Conservation (phyloP, 2,329 filamentous ascomycete genomes). For the Fusarium sp. region DNA sequence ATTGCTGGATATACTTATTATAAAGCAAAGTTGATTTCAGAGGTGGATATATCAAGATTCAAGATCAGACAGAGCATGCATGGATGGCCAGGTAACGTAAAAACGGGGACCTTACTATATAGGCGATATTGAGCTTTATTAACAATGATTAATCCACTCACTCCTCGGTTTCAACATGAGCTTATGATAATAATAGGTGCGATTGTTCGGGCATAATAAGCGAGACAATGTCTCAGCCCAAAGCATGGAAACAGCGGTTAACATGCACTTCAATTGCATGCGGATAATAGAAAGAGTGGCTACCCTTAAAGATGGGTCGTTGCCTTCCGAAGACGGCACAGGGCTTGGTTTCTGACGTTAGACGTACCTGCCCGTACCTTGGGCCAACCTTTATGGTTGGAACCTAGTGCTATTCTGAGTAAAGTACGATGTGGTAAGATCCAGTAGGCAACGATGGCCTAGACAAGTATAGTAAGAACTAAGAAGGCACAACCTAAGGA, state of each 20-base stretch:
- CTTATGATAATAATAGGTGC: background rate
- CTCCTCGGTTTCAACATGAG: too few relatives aligned
- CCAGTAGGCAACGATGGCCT: constrained; percentile 16
- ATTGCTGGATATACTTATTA: background rate
- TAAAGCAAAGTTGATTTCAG: background rate
- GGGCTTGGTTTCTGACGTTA: constrained; percentile 30
- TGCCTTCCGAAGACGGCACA: constrained; percentile 40
- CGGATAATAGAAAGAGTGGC: constrained; percentile 21
- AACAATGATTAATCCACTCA: background rate
- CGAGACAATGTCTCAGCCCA: constrained; percentile 27
- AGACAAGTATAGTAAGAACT: constrained; percentile 11
- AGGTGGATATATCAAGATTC: constrained; percentile 26
- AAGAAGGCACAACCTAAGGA: constrained; percentile 15
- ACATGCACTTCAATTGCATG: constrained; percentile 24
- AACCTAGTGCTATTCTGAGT: constrained; percentile 24
- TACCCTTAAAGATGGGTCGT: constrained; percentile 27
- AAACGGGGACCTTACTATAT: background rate
- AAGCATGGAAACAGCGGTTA: constrained; percentile 17
- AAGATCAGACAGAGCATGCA: background rate
- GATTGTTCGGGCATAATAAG: constrained; percentile 6
- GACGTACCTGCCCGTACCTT: constrained; percentile 26
- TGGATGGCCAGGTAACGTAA: background rate
- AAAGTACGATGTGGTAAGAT: constrained; percentile 19
- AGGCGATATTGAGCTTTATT: too few relatives aligned
- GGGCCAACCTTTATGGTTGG: background rate